Evolutionary conservation across 2,329 filamentous ascomycete genomes (phyloP).

Genomic region (Aureobasidium sp.): DNA sequence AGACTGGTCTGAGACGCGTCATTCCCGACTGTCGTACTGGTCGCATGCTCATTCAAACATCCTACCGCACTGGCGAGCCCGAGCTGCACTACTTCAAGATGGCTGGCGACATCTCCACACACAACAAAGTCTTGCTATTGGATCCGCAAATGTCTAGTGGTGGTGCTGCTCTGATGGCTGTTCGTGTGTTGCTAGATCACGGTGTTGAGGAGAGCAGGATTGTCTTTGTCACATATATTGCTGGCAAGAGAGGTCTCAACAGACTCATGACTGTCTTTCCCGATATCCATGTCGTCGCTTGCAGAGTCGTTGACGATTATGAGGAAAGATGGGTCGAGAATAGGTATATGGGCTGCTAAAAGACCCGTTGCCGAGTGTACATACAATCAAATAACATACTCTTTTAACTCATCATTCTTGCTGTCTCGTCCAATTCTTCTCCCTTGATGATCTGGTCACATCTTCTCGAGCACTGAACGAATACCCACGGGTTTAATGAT

Average conservation of each 20-base stretch:
- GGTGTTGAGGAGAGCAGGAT: constrained; percentile 79
- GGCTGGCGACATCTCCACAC: constrained; percentile 61
- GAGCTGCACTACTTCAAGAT: constrained; percentile 86
- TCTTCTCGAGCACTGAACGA: neutral
- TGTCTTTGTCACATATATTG: constrained; percentile 87
- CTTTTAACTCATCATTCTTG: neutral
- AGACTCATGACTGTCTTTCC: constrained; percentile 84
- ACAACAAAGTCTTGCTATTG: constrained; percentile 76
- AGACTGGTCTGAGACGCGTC: constrained; percentile 79
- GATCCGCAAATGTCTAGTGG: constrained; percentile 95
- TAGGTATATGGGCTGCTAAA: constrained; percentile 49
- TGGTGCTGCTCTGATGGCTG: constrained; percentile 81
- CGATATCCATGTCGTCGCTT: constrained; percentile 76
- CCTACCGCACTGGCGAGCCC: constrained; percentile 72
- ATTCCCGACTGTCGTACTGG: constrained; percentile 90
- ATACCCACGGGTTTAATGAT: neutral
- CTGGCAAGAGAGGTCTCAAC: constrained; percentile 75
- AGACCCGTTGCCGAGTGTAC: neutral
- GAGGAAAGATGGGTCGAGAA: constrained; percentile 87
- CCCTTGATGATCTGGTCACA: too few relatives aligned
- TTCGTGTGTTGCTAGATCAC: constrained; percentile 91
- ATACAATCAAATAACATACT: neutral
- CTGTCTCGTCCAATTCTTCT: too few relatives aligned
- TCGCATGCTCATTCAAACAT: constrained; percentile 83
- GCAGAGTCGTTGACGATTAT: constrained; percentile 70